Percentiles rank a stretch among this genome's conserved stretches.
Evolutionary conservation across 495 filamentous ascomycete genomes (phyloP).

Genomic region (Penicillium crystallinum): DNA sequence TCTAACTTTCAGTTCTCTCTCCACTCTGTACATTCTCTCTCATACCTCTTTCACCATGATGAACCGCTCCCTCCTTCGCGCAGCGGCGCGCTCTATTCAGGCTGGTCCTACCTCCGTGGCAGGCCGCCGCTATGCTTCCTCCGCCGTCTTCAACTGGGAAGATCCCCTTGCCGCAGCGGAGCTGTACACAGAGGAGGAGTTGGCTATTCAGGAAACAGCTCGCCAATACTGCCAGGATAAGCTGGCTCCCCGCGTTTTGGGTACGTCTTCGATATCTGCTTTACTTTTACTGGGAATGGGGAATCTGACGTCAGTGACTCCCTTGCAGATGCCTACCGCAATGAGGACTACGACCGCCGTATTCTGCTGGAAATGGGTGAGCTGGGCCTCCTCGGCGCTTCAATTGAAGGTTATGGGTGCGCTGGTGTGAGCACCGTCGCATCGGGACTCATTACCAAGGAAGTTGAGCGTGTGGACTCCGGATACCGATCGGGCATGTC

Average conservation of each 20-base stretch:
- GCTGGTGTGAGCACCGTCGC: slow-evolving; percentile 92
- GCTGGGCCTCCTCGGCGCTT: slow-evolving; percentile 83
- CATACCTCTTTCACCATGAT: slow-evolving; percentile 16
- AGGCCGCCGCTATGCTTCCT: slow-evolving; percentile 44
- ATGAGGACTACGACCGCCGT: slow-evolving; percentile 83
- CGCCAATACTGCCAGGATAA: slow-evolving; percentile 89
- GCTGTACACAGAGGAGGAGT: slow-evolving; percentile 80
- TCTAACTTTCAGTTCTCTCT: slow-evolving; percentile 4
- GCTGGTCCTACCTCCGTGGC: slow-evolving; percentile 14
- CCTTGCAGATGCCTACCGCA: slow-evolving; percentile 79
- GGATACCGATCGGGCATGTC: slow-evolving; percentile 96
- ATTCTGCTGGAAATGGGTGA: slow-evolving; percentile 97
- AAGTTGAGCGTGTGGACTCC: slow-evolving; percentile 92
- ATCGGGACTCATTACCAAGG: slow-evolving; percentile 87
- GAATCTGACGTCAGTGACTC: neutral
- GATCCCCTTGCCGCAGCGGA: slow-evolving; percentile 74
- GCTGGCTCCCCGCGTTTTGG: slow-evolving; percentile 77
- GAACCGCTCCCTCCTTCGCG: slow-evolving; percentile 36
- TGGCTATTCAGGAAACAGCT: slow-evolving; percentile 83
- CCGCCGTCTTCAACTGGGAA: slow-evolving; percentile 78
- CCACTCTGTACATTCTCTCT: neutral
- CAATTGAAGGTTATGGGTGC: slow-evolving; percentile 87
- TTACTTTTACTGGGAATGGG: neutral
- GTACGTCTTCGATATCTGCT: slow-evolving; percentile 47
- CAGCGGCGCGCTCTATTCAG: slow-evolving; percentile 32